A percentile compares a stretch with the other conserved stretches of the same genome.
phyloP scores from a whole-genome alignment of 495 filamentous ascomycete genomes.

The Annulohypoxylon nitens region DNA sequence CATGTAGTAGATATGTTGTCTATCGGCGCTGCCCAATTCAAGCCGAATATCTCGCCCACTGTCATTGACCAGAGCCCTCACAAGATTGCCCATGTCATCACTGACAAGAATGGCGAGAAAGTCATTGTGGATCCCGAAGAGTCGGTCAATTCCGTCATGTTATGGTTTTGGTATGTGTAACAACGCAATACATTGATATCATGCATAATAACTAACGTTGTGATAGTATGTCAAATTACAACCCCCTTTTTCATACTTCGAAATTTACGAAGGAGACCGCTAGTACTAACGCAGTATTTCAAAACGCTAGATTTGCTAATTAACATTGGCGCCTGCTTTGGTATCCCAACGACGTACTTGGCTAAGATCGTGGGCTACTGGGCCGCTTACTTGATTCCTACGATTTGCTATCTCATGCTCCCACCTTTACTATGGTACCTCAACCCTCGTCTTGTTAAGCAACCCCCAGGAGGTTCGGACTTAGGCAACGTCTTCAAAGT shows the following conservation, averaged over 20 bases:
- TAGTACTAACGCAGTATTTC: background rate
- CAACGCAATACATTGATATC: no score
- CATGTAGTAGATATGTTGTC: constrained; percentile 64
- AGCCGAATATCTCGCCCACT: constrained; percentile 73
- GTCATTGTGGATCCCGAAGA: constrained; percentile 81
- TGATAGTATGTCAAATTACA: background rate
- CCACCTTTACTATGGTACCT: constrained; percentile 64
- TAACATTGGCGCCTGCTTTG: constrained; percentile 77
- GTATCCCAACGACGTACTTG: constrained; percentile 62
- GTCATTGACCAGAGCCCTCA: constrained; percentile 80
- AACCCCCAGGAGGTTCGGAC: constrained; percentile 66
- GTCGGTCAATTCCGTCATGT: constrained; percentile 76
- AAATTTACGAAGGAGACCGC: background rate
- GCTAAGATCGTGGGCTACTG: constrained; percentile 73
- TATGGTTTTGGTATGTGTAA: constrained; percentile 64
- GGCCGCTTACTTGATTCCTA: constrained; percentile 77
- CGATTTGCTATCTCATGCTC: constrained; percentile 68
- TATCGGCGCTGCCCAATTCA: constrained; percentile 71
- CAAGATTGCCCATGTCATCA: constrained; percentile 68
- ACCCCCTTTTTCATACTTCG: background rate
- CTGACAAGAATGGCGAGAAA: constrained; percentile 75
- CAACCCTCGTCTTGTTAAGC: constrained; percentile 62
- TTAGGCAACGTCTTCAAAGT: constrained; percentile 68
- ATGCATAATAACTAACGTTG: background rate
- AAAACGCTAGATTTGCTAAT: constrained; percentile 67